phyloP scores from a whole-genome alignment of 345 rosid genomes.

The Eucalyptus marginata region DNA sequence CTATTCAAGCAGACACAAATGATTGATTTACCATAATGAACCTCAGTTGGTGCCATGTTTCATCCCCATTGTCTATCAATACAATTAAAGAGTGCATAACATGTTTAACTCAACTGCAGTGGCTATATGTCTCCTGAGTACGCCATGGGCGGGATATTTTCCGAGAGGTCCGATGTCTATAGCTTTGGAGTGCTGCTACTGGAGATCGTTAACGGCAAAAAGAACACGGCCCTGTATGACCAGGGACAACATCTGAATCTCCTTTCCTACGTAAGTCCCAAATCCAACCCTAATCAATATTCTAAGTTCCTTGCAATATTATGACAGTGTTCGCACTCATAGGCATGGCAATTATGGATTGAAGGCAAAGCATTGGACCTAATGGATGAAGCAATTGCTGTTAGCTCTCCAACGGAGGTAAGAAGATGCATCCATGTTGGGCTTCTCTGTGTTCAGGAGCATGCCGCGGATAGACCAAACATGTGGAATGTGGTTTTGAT shows the following conservation, averaged over 20 bases:
- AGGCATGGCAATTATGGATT: not conserved
- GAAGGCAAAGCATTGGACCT: not conserved
- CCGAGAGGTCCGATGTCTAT: not conserved
- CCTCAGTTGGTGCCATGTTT: not conserved
- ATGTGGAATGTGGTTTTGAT: conserved; percentile 1
- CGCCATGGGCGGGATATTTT: not conserved
- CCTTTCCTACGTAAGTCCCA: not conserved
- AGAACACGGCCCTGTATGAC: not conserved
- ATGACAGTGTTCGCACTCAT: not conserved
- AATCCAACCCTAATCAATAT: not conserved
- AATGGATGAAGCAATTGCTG: not conserved
- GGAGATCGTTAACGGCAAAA: conserved; percentile 4
- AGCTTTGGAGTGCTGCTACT: conserved; percentile 10
- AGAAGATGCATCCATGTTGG: not conserved
- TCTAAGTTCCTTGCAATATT: not conserved
- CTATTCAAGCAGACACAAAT: not conserved
- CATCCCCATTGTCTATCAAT: not conserved
- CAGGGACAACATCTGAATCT: not conserved
- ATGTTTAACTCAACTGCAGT: not conserved
- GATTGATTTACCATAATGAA: not conserved
- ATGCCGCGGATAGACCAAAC: conserved; percentile 7
- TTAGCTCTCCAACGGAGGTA: not conserved
- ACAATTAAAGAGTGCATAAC: not conserved
- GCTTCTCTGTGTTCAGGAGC: conserved; percentile 19
- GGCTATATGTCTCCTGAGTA: conserved; percentile 15